These are phyloP conservation scores for Rutstroemia sp. DNA, from an alignment of 2,329 filamentous ascomycete species.

Conservation along the genomic window DNA sequence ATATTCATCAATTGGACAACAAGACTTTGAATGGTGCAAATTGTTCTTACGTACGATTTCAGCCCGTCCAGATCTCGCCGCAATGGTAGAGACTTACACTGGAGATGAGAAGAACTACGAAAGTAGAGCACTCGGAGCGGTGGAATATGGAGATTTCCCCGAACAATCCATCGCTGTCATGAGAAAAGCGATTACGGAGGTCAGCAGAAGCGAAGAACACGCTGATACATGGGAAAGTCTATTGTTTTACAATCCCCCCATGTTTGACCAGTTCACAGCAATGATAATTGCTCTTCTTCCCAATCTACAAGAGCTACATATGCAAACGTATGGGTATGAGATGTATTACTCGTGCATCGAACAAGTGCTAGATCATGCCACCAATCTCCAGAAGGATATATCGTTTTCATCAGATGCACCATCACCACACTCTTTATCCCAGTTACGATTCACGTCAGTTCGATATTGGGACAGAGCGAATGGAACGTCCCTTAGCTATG, in stretches of 20 bases:
- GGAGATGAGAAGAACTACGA: background rate
- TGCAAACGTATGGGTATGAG: background rate
- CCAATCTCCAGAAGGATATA: background rate
- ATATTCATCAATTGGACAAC: background rate
- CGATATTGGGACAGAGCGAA: background rate
- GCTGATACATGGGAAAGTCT: background rate
- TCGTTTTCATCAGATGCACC: background rate
- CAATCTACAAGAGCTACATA: background rate
- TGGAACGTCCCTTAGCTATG: background rate
- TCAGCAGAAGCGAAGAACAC: background rate
- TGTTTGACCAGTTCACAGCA: background rate
- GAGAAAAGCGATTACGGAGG: background rate
- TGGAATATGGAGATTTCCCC: background rate
- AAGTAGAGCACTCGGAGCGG: background rate
- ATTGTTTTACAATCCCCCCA: background rate
- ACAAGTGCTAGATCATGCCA: background rate
- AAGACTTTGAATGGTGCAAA: background rate
- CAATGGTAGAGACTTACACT: background rate
- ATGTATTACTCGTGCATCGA: background rate
- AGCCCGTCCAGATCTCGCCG: background rate
- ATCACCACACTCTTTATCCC: background rate
- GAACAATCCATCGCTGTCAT: background rate
- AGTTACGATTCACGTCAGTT: background rate
- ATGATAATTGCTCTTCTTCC: background rate
- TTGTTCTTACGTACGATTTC: background rate